Conservation (phyloP, 164 flowering plant species). For the Aristolochia contorta region DNA sequence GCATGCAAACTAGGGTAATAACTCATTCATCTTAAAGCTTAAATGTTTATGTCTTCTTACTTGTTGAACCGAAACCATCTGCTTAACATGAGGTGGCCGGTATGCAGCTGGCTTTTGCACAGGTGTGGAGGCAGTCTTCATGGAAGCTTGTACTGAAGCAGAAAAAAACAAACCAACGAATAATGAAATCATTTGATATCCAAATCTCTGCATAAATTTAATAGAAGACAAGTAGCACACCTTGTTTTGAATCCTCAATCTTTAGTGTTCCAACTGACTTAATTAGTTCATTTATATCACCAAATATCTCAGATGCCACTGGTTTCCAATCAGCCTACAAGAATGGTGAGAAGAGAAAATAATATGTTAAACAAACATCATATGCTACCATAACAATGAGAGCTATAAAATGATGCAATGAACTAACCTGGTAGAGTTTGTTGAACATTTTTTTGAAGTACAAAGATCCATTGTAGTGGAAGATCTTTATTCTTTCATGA, state of each 20-base stretch:
- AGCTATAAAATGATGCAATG: too few relatives aligned
- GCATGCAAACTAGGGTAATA: not conserved
- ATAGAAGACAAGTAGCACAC: conserved; percentile 1
- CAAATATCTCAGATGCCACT: conserved; percentile 22
- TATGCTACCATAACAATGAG: not conserved
- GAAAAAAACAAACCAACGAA: not conserved
- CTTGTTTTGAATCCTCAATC: conserved; percentile 16
- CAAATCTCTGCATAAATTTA: not conserved
- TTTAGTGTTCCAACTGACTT: conserved; percentile 16
- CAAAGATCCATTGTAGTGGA: conserved; percentile 69
- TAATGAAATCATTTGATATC: conserved; percentile 3
- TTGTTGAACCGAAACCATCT: conserved; percentile 61
- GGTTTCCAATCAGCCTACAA: conserved; percentile 36
- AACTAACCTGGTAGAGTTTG: conserved; percentile 83
- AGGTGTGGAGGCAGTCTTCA: conserved; percentile 36
- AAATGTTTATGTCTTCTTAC: conserved; percentile 24
- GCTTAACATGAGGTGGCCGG: conserved; percentile 93
- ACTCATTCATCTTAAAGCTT: too few relatives aligned
- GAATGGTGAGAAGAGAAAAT: not conserved
- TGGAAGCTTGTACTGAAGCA: conserved; percentile 33
- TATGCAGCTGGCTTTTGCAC: conserved; percentile 85
- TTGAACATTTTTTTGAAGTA: conserved; percentile 81
- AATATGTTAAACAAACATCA: not conserved
- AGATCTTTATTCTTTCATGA: conserved; percentile 73
- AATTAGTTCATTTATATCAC: conserved; percentile 23